These are phyloP conservation scores for Fusarium sp. DNA, from an alignment of 2,329 filamentous ascomycete genomes.

Conservation along the genomic window DNA sequence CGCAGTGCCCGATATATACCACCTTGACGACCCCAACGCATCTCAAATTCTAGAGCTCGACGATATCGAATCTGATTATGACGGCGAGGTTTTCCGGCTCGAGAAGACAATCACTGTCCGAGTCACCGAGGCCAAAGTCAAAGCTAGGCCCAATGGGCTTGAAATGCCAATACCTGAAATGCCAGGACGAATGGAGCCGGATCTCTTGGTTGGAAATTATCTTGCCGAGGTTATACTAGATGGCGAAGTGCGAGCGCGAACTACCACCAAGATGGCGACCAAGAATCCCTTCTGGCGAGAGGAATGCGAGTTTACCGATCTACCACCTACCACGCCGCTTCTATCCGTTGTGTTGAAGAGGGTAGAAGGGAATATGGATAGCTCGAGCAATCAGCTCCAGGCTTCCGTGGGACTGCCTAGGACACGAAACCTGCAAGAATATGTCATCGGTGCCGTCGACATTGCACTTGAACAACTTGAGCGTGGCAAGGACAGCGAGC, in stretches of 20 bases:
- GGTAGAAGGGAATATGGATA: conserved; percentile 62
- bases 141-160: conserved; percentile 48
- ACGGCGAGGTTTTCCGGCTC: conserved; percentile 67
- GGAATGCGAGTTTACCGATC: conserved; percentile 79
- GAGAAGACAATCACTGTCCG: conserved; percentile 70
- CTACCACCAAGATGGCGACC: conserved; percentile 75
- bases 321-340: conserved; percentile 75
- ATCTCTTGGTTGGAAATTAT: conserved; percentile 72
- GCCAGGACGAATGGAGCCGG: conserved; percentile 47
- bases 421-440: conserved; percentile 59
- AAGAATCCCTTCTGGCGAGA: conserved; percentile 85
- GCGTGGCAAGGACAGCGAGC: conserved; percentile 80
- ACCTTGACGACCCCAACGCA: conserved; percentile 60
- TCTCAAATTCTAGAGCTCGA: conserved; percentile 57
- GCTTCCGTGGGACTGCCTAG: conserved; percentile 49
- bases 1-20: conserved; percentile 90
- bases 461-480: conserved; percentile 83
- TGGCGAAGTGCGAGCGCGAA: conserved; percentile 80
- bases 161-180: conserved; percentile 41
- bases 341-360: conserved; percentile 79
- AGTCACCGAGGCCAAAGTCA: conserved; percentile 72
- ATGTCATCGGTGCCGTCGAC: conserved; percentile 78
- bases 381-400: conserved; percentile 50
- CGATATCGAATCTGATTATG: conserved; percentile 53
- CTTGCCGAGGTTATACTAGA: conserved; percentile 83